Base-by-base conservation (phyloP, 2,329 filamentous ascomycete genomes). In the Ceratocystis harringtonii region DNA sequence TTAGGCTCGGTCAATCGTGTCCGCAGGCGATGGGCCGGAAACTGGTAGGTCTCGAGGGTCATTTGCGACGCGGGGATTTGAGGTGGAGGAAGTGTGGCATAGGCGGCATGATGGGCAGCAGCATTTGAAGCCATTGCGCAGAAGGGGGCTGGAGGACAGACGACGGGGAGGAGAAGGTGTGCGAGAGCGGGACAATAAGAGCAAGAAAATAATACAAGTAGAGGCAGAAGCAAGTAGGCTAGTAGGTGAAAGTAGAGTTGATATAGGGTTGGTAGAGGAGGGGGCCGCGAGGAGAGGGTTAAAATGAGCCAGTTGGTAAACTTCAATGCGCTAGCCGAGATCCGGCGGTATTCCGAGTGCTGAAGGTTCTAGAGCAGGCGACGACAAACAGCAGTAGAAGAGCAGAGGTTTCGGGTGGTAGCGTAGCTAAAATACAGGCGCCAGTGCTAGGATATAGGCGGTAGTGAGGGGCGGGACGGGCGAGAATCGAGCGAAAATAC, bases 21-120 rank as follows among this genome's bases (percentile, higher is more conserved):
- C 73, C 80, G 79, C 62, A 89, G 78, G 25, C 85, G 78, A 69
- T 82, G 77, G 25, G 78, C 77, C 8, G 86, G 86, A 70, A 89
- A 88, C 67, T 75, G 75, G 76, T 88, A 88, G 66, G 68, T 71
- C 61, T 72, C 70, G 44, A 69, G 71, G 5, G 73, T 75, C 69
- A 72, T 73, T 58, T 72, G 69, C 71, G 68, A 65, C 19, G 68
- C 60, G 30, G 60, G 62, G 45, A 66, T 65, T n/a, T 45, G 61
- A 6, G 60, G 58, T 28, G 62, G 50, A 15, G 64, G 68, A 30
- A 62, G 55, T 4, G 64, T 57, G 28, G 57, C 43, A 52, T 52
- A 64, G 22, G 62, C 55, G 22, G 65, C 55, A 30, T 64, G 43
- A 55, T 61, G 55, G n/a, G 62, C 45, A 8, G 62, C 60, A 22